Conservation (phyloP, 495 filamentous ascomycete species). For the Parathielavia hyrcaniae region DNA sequence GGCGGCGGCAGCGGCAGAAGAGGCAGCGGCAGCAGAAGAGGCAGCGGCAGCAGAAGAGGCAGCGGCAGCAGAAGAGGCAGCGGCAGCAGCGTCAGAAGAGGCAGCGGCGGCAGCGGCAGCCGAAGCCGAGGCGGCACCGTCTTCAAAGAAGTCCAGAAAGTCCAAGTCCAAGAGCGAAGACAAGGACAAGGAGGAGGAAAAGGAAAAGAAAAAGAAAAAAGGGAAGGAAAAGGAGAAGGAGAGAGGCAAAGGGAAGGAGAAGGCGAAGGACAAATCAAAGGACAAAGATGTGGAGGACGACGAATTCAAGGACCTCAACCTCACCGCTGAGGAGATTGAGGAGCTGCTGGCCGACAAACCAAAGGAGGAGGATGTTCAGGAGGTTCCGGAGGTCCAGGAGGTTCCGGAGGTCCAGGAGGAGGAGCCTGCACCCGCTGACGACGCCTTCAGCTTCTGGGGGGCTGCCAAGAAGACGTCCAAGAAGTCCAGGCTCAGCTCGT, state of each 20-base stretch:
- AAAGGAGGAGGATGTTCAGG: conserved; percentile 28
- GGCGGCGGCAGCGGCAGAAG: conserved; percentile 1
- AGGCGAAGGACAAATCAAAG: conserved; percentile 19
- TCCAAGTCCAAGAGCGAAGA: conserved; percentile 25
- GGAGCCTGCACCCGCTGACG: conserved; percentile 19
- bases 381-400: conserved; percentile 27
- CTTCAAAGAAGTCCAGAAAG: conserved; percentile 41
- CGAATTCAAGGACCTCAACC: conserved; percentile 36
- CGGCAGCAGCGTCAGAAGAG: conserved; percentile 8
- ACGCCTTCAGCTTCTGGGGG: conserved; percentile 46
- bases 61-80: conserved; percentile 30
- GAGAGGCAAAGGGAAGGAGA: conserved; percentile 16
- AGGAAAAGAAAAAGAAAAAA: conserved; percentile 34
- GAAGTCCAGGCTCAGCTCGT: conserved; percentile 26
- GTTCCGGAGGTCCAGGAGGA: conserved; percentile 2
- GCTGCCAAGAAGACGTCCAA: conserved; percentile 33
- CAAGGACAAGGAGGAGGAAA: conserved; percentile 25
- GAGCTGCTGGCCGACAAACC: conserved; percentile 26
- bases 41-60: conserved; percentile 2
- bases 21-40: conserved; percentile 7
- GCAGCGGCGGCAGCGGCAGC: conserved; percentile 2
- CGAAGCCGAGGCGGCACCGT: conserved; percentile 31
- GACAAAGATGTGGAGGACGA: conserved; percentile 23
- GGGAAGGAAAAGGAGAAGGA: conserved; percentile 20
- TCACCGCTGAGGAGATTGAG: conserved; percentile 38